Base-by-base conservation (phyloP, 2,329 filamentous ascomycete genomes). In the Ophiosphaerella narmari region DNA sequence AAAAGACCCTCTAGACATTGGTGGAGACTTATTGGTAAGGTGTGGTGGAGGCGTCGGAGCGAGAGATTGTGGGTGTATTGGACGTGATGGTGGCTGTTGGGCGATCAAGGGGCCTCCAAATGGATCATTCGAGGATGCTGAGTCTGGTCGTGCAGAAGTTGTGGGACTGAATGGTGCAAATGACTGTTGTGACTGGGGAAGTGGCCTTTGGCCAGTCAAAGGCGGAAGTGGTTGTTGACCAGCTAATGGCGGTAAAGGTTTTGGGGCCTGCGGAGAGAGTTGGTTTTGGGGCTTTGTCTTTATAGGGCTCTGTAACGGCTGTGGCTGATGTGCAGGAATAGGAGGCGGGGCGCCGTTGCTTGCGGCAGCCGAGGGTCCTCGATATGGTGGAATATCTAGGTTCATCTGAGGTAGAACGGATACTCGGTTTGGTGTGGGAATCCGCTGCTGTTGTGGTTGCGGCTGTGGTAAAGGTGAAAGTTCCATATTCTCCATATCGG, bases 401-500 rank as follows among this genome's bases (percentile, higher is more conserved):
- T 56, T 56, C 59, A 72, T 68, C 23, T 59, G 55, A 6, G 68
- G 67, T 23, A 70, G 58, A n/a, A 67, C 59, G 2, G 68, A 62
- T 32, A 63, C 65, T 38, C 69, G 61, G 24, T 73, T 73, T 26
- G 67, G 70, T 13, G 65, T 72, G 13, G 55, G 55, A 34, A 64
- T 60, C 24, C 62, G 66, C 39, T 67, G 66, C 39, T 67, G 64
- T 38, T 67, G 64, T 13, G 31, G 33, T 36, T 39, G 43, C 16
- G 36, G 40, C 11, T 33, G 29, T 12, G 29, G 18, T 34, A 34
- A 36, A 14, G 61, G 65, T 38, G 63, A 63, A 11, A 66, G 54
- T 6, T 75, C 75, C 66, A 78, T 70, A 43, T 74, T 73, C 21
- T 70, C 73, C 46, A 71, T 64, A 44, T 72, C 68, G 7, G 59